Conservation (phyloP, 2,329 filamentous ascomycete species). For the Macrophomina tecta region DNA sequence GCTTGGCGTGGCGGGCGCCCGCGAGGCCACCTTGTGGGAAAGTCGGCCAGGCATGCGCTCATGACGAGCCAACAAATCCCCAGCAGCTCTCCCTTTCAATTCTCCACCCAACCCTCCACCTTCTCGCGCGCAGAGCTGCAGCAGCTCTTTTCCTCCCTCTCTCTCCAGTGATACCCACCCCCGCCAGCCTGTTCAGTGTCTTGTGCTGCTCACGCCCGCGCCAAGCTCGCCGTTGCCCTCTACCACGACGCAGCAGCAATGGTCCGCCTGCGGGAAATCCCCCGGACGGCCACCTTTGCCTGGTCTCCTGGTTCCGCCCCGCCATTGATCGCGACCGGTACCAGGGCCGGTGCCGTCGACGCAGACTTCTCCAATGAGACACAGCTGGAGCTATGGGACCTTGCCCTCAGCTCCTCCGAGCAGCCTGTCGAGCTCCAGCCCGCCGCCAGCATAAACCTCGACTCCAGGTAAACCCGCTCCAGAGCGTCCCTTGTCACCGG, state of each 20-base stretch:
- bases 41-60: constrained; percentile 29
- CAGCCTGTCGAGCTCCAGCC: constrained; percentile 85
- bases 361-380: constrained; percentile 98
- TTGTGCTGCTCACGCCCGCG: constrained; percentile 10
- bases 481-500: not conserved
- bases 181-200: constrained; percentile 19
- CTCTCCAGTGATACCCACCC: constrained; percentile 32
- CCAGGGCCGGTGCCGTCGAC: constrained; percentile 91
- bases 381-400: constrained; percentile 94
- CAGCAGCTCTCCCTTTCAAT: constrained; percentile 28
- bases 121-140: constrained; percentile 31
- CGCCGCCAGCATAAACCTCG: constrained; percentile 80
- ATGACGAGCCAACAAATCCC: constrained; percentile 32
- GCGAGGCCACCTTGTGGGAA: constrained; percentile 28
- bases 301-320: constrained; percentile 85
- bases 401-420: constrained; percentile 77
- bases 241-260: constrained; percentile 60
- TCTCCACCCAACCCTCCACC: constrained; percentile 31
- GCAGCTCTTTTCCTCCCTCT: constrained; percentile 12
- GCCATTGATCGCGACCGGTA: constrained; percentile 90
- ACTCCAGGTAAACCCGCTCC: constrained; percentile 75
- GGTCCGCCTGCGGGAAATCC: constrained; percentile 96
- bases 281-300: constrained; percentile 94
- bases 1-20: constrained; percentile 21
- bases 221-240: constrained; percentile 28